Conservation (phyloP, 306 rosid genomes). For the Abrus pulchellus region DNA sequence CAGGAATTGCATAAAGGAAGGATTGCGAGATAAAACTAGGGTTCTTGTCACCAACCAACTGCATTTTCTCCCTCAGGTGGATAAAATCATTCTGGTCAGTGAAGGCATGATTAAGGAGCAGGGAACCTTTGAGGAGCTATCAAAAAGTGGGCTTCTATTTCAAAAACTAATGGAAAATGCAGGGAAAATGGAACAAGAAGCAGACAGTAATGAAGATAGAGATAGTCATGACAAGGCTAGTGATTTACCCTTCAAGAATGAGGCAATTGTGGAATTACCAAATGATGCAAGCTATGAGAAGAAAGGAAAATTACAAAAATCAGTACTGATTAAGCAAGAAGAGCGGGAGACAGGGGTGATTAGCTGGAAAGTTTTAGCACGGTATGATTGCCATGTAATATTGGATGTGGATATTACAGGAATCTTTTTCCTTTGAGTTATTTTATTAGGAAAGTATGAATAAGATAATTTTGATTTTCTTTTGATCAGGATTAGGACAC, state of each 20-base stretch:
- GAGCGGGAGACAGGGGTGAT: constrained; percentile 89
- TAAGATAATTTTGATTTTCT: neutral
- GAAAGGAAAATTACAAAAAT: constrained; percentile 66
- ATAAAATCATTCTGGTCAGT: constrained; percentile 70
- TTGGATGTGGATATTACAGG: neutral
- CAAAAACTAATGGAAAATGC: constrained; percentile 95
- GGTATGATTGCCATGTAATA: constrained; percentile 56
- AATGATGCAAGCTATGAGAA: constrained; percentile 55
- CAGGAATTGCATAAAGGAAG: constrained; percentile 85
- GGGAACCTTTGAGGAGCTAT: constrained; percentile 89
- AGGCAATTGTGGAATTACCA: constrained; percentile 49
- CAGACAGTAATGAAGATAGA: constrained; percentile 47
- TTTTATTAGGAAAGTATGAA: neutral
- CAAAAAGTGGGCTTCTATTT: constrained; percentile 71
- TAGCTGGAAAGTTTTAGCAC: constrained; percentile 76
- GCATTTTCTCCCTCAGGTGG: constrained; percentile 93
- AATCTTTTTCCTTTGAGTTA: constrained; percentile 1
- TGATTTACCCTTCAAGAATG: constrained; percentile 46
- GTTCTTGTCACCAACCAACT: constrained; percentile 95
- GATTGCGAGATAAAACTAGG: constrained; percentile 78
- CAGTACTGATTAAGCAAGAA: constrained; percentile 81
- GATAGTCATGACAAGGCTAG: constrained; percentile 45
- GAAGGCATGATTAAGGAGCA: constrained; percentile 78
- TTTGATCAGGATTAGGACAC: neutral
- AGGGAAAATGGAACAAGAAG: constrained; percentile 79